phyloP scores from a whole-genome alignment of 495 filamentous ascomycete genomes.

The Trichoderma asperelloides region DNA sequence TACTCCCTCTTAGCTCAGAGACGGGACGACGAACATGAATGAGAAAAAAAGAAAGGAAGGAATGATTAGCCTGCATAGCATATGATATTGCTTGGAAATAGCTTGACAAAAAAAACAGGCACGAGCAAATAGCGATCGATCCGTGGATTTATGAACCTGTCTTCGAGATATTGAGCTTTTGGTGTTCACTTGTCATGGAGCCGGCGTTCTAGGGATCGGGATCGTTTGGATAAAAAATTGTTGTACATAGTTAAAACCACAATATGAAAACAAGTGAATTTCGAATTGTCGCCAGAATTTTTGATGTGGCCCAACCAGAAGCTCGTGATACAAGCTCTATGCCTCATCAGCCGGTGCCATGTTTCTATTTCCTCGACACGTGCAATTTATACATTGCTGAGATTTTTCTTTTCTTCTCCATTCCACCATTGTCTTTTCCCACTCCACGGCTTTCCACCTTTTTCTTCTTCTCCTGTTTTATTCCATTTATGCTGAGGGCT shows the following conservation, averaged over 20 bases:
- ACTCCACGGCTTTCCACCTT: not conserved
- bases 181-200: not conserved
- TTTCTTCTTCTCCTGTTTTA: not conserved
- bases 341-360: constrained; percentile 1
- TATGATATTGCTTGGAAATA: not conserved
- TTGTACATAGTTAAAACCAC: constrained; percentile 3
- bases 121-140: not conserved
- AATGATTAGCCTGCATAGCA: not conserved
- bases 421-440: not conserved
- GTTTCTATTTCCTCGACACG: not conserved
- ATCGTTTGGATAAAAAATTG: constrained; percentile 4
- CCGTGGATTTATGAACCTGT: not conserved
- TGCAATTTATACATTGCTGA: not conserved
- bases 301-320: not conserved
- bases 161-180: not conserved
- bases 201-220: not conserved
- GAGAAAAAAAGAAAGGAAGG: not conserved
- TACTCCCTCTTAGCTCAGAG: not conserved
- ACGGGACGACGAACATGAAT: not conserved
- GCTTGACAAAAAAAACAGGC: not conserved
- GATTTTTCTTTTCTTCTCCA: not conserved
- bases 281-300: not conserved
- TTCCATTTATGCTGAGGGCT: constrained; percentile 14
- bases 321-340: not conserved
- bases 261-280: not conserved